Percentiles rank a stretch among this genome's conserved stretches.
These are phyloP conservation scores for Sporothrix pallida DNA, from an alignment of 2,329 filamentous ascomycete genomes.

Conservation along the genomic window DNA sequence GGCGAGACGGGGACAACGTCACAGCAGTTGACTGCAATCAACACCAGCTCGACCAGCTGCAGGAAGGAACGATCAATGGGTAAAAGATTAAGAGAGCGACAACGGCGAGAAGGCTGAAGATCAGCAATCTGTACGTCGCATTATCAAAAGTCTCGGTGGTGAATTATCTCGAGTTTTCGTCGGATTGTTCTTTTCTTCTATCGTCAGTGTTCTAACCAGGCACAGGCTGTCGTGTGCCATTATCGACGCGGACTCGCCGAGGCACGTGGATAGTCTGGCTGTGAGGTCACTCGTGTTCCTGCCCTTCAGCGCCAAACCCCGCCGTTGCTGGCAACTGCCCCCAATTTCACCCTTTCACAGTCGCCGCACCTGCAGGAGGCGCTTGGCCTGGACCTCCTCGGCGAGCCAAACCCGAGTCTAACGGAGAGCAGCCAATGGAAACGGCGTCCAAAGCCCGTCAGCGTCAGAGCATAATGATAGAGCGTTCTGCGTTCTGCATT, in stretches of 20 bases:
- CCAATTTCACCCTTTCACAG: background rate
- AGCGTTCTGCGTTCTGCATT: no score
- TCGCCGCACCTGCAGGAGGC: background rate
- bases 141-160: no score
- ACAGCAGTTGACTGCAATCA: no score
- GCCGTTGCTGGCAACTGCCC: background rate
- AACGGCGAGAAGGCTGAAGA: background rate
- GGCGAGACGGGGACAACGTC: background rate
- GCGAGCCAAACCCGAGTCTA: background rate
- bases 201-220: no score
- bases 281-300: no score
- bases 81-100: background rate
- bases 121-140: background rate
- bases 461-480: no score
- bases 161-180: no score
- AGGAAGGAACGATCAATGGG: conserved; percentile 7
- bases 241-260: background rate
- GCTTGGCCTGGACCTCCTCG: conserved; percentile 1
- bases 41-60: background rate
- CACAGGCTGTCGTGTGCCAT: conserved; percentile 12
- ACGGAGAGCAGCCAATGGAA: conserved; percentile 13
- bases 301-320: no score
- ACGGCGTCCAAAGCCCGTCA: background rate
- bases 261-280: background rate
- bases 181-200: background rate